phyloP scores from a whole-genome alignment of 768 basidiomycete species.

The Russula ochroleuca region DNA sequence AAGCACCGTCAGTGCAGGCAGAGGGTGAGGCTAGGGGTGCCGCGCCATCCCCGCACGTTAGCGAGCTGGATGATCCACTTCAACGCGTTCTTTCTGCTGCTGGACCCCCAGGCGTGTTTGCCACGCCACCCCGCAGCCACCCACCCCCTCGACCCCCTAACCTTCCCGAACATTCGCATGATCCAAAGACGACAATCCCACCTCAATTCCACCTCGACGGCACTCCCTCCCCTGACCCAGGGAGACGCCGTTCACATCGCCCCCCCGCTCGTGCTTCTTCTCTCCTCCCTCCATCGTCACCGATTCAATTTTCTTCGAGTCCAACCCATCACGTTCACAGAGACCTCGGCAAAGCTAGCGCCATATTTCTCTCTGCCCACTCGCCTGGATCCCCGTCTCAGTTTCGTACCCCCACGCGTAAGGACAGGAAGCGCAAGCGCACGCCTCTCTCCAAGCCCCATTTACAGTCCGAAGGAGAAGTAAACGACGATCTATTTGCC shows the following conservation, averaged over 20 bases:
- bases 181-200: slow-evolving; percentile 13
- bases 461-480: slow-evolving; percentile 10
- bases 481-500: slow-evolving; percentile 25
- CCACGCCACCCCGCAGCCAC: slow-evolving; percentile 21
- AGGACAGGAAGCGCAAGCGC: slow-evolving; percentile 18
- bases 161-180: slow-evolving; percentile 19
- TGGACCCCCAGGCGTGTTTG: slow-evolving; percentile 5
- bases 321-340: neutral
- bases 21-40: neutral
- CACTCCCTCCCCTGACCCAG: slow-evolving; percentile 21
- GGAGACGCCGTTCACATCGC: slow-evolving; percentile 11
- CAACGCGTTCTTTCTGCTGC: slow-evolving; percentile 4
- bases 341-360: neutral
- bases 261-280: neutral
- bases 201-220: slow-evolving; percentile 15
- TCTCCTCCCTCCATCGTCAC: slow-evolving; percentile 19
- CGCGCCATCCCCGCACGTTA: neutral
- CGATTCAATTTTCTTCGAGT: slow-evolving; percentile 18
- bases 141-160: slow-evolving; percentile 18
- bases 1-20: neutral
- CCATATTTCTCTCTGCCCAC: slow-evolving; percentile 12
- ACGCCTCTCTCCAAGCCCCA: slow-evolving; percentile 11
- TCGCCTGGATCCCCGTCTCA: slow-evolving; percentile 13
- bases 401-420: slow-evolving; percentile 24
- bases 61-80: slow-evolving; percentile 2